Percentiles rank a stretch among this genome's conserved stretches.
phyloP scores from a whole-genome alignment of 306 rosid genomes.

The Acacia confusa region DNA sequence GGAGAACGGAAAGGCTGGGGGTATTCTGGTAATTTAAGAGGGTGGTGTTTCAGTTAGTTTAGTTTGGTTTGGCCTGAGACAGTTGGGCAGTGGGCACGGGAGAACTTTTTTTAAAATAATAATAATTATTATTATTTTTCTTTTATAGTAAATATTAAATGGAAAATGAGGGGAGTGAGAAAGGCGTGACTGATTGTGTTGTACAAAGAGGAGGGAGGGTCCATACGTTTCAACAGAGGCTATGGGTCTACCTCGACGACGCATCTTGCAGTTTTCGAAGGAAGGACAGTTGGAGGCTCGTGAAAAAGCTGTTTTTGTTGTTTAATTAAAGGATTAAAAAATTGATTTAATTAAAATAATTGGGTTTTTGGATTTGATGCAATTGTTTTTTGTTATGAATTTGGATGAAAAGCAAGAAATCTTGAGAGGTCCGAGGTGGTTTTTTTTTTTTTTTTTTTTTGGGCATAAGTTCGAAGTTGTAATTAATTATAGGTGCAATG shows the following conservation, averaged over 20 bases:
- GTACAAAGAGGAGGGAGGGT: too few species aligned
- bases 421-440: not conserved
- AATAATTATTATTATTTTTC: too few species aligned
- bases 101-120: not conserved
- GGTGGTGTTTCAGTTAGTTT: constrained; percentile 40
- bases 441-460: too few species aligned
- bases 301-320: not conserved
- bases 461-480: too few species aligned
- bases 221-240: not conserved
- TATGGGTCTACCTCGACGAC: not conserved
- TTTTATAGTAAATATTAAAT: too few species aligned
- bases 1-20: not conserved
- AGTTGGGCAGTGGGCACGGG: not conserved
- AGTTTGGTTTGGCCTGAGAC: not conserved
- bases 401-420: not conserved
- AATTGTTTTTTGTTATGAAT: not conserved
- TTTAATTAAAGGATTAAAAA: not conserved
- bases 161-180: not conserved
- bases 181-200: not conserved
- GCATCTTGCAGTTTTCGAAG: constrained; percentile 24
- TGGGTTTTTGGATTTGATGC: too few species aligned
- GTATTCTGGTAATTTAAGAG: not conserved
- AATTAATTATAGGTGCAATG: not conserved
- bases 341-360: not conserved
- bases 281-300: not conserved